phyloP scores from a whole-genome alignment of 176 grass and related monocot species.

The Triticum urartu region DNA sequence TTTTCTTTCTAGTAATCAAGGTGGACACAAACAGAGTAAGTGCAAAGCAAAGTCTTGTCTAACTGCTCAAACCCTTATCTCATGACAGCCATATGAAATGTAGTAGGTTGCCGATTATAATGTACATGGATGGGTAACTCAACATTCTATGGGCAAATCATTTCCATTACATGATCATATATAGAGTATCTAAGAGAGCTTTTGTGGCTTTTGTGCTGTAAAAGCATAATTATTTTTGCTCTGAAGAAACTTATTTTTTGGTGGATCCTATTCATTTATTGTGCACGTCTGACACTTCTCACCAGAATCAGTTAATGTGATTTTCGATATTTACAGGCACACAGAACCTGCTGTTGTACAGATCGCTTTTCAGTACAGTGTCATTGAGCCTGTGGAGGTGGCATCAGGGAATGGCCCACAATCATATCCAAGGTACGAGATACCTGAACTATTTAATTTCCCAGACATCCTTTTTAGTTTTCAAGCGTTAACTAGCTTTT shows the following conservation, averaged over 20 bases:
- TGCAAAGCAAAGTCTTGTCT: background rate
- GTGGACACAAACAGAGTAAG: background rate
- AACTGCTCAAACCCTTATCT: background rate
- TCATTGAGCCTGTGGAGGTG: constrained; percentile 61
- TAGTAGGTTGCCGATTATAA: background rate
- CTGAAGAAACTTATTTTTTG: background rate
- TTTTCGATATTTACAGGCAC: constrained; percentile 58
- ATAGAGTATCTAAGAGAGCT: background rate
- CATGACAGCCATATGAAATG: background rate
- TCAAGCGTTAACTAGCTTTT: constrained; percentile 14
- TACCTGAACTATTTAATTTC: background rate
- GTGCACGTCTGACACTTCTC: background rate
- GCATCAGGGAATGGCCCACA: constrained; percentile 37
- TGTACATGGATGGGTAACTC: background rate
- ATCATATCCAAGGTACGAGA: constrained; percentile 49
- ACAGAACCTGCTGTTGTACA: constrained; percentile 84
- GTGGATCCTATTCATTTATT: constrained; percentile 27
- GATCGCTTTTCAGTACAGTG: constrained; percentile 87
- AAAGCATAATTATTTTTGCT: constrained; percentile 5
- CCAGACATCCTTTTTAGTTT: background rate
- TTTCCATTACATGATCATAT: background rate
- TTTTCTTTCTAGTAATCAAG: background rate
- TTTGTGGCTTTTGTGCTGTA: background rate
- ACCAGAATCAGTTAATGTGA: background rate
- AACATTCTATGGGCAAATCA: background rate